phyloP scores from a whole-genome alignment of 1,139 yeast genomes.

The Magnusiomyces tetraspermus region DNA sequence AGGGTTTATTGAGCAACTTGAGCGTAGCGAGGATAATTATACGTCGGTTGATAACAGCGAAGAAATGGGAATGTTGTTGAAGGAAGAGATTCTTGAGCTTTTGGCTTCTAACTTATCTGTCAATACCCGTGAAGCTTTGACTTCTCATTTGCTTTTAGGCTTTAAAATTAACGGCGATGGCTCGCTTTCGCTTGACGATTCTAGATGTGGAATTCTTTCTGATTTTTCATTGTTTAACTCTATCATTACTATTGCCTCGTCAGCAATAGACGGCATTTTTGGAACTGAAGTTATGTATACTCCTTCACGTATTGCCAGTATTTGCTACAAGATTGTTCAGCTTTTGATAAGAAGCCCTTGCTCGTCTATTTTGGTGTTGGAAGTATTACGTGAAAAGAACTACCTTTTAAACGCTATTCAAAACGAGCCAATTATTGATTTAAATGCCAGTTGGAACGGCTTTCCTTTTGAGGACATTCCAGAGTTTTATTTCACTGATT shows the following conservation, averaged over 20 bases:
- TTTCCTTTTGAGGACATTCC: slow-evolving; percentile 34
- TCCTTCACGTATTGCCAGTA: slow-evolving; percentile 49
- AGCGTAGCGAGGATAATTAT: slow-evolving; percentile 33
- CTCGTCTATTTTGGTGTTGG: slow-evolving; percentile 45
- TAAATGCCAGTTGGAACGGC: slow-evolving; percentile 45
- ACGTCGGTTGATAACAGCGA: slow-evolving; percentile 19
- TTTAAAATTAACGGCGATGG: slow-evolving; percentile 42
- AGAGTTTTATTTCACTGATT: slow-evolving; percentile 24
- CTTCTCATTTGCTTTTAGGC: slow-evolving; percentile 72
- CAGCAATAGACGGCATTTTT: slow-evolving; percentile 39
- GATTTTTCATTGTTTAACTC: slow-evolving; percentile 48
- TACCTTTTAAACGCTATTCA: slow-evolving; percentile 46
- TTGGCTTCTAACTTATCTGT: slow-evolving; percentile 42
- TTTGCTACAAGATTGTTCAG: slow-evolving; percentile 51
- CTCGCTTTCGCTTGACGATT: slow-evolving; percentile 37
- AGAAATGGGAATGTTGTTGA: slow-evolving; percentile 38
- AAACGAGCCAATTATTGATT: slow-evolving; percentile 46
- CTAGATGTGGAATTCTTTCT: slow-evolving; percentile 42
- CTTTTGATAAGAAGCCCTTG: slow-evolving; percentile 48
- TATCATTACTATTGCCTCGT: slow-evolving; percentile 42
- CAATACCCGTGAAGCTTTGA: slow-evolving; percentile 39
- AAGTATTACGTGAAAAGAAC: slow-evolving; percentile 42
- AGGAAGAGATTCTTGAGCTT: slow-evolving; percentile 50
- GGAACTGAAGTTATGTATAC: slow-evolving; percentile 41
- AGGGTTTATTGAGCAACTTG: slow-evolving; percentile 65